Evolutionary conservation across 2,329 filamentous ascomycete genomes (phyloP), one percentile per base, ranked within the genome.

Genomic region (Septoria petroselini): DNA sequence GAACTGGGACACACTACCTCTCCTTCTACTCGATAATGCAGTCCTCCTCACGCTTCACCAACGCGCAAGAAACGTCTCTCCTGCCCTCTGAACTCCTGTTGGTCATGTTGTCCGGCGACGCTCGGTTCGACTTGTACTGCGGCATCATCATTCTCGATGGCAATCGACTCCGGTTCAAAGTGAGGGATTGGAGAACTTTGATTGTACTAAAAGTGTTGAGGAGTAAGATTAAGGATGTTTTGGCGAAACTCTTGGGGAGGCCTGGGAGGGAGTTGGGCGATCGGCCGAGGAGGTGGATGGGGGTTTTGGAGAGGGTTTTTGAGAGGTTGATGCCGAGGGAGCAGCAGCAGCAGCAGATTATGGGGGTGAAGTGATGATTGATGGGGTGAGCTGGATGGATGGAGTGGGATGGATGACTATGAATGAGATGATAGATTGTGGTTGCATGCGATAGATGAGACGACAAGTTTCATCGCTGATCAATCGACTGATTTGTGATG

Each of bases 161-260:
- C 37, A 95, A 95, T 66, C 80, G 91, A 23, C 80, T 91, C 41
- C 81, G 88, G 41, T 95, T 97, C 66, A 81, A 85, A 17, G 79
- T 94, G 1, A 79, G 83, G 3, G 87, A 95, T 65, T 97, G 91
- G 91, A 94, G 91, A 71, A 85, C 85, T 0, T 84, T 93, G 77
- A 80, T 95, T 29, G 90, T 86, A n/a, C 73, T 98, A 63, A 96
- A 96, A 70, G 81, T 83, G 4, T 73, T 97, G 45, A 81, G 89
- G 15, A 74, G 76, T 1, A 79, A 86, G 19, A 74, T 95, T 14
- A 82, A 85, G 57, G 89, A 95, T 58, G 80, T 94, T 33, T 74
- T 95, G 39, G 81, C 81, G 1, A 77, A 79, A 23, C 78, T 81
- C 17, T 90, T 94, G 72, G 85, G 82, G 68, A 68, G 65, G 33